Conservation (phyloP, 2,329 filamentous ascomycete genomes). For the Cadophora gregata region DNA sequence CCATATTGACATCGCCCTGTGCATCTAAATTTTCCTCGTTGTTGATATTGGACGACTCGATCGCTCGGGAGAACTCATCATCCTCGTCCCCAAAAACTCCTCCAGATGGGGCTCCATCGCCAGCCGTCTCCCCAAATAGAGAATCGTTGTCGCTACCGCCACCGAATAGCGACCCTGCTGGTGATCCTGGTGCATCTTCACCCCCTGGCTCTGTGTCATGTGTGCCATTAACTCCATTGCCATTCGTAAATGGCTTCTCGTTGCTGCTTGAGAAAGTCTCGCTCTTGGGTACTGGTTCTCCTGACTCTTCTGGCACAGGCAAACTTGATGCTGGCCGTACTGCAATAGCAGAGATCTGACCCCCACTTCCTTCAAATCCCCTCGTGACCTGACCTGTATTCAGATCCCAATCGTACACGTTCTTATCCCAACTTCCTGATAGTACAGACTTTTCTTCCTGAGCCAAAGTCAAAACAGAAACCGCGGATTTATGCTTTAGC, state of each 20-base stretch:
- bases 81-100: slow-evolving; percentile 82
- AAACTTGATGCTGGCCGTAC: slow-evolving; percentile 77
- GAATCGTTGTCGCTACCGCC: slow-evolving; percentile 78
- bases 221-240: slow-evolving; percentile 49
- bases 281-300: slow-evolving; percentile 61
- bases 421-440: slow-evolving; percentile 97
- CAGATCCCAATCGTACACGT: slow-evolving; percentile 91
- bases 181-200: slow-evolving; percentile 65
- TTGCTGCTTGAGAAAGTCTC: slow-evolving; percentile 83
- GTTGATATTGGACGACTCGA: slow-evolving; percentile 56
- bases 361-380: slow-evolving; percentile 76
- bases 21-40: slow-evolving; percentile 36
- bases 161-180: slow-evolving; percentile 76
- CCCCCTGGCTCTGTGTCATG: slow-evolving; percentile 51
- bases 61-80: slow-evolving; percentile 78
- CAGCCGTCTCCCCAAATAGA: slow-evolving; percentile 82
- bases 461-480: slow-evolving; percentile 82
- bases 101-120: slow-evolving; percentile 55
- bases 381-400: slow-evolving; percentile 81
- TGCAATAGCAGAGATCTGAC: slow-evolving; percentile 90
- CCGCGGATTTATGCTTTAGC: slow-evolving; percentile 85
- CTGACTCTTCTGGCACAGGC: slow-evolving; percentile 75
- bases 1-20: slow-evolving; percentile 41
- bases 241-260: slow-evolving; percentile 61
- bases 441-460: slow-evolving; percentile 86